A percentile compares a stretch with the other conserved stretches of the same genome.
Conservation (phyloP, 768 basidiomycete genomes). For the Amanita muscaria region DNA sequence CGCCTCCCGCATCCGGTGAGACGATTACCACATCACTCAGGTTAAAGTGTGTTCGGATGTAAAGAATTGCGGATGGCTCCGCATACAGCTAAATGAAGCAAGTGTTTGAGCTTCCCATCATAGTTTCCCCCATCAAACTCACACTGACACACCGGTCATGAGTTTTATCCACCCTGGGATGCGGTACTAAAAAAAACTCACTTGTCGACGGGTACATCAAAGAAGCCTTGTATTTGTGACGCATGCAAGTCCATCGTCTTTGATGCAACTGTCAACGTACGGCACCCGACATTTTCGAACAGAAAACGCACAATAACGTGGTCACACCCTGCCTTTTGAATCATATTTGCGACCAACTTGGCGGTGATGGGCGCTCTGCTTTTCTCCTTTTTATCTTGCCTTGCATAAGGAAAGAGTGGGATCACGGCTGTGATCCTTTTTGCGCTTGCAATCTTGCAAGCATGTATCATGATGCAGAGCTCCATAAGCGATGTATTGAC, state of each 20-base stretch:
- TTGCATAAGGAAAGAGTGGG: slow-evolving; percentile 92
- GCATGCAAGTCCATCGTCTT: slow-evolving; percentile 99
- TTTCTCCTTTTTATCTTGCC: slow-evolving; percentile 99
- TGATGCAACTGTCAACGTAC: slow-evolving; percentile 10
- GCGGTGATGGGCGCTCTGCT: slow-evolving; percentile 96
- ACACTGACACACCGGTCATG: slow-evolving; percentile 13
- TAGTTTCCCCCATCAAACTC: slow-evolving; percentile 8
- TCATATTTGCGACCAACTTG: slow-evolving; percentile 97
- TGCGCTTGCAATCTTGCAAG: slow-evolving; percentile 98
- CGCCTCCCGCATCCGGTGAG: slow-evolving; percentile 96
- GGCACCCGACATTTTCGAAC: background rate
- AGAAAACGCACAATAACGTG: slow-evolving; percentile 80
- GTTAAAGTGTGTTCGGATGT: slow-evolving; percentile 89
- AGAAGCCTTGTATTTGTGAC: slow-evolving; percentile 98
- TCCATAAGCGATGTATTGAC: slow-evolving; percentile 97
- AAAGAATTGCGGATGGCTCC: slow-evolving; percentile 90
- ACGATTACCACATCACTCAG: slow-evolving; percentile 86
- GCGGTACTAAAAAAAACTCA: slow-evolving; percentile 41
- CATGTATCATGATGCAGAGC: slow-evolving; percentile 97
- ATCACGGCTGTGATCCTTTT: slow-evolving; percentile 98
- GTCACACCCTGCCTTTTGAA: slow-evolving; percentile 87
- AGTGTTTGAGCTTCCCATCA: background rate
- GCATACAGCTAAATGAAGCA: slow-evolving; percentile 66
- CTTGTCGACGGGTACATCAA: slow-evolving; percentile 99
- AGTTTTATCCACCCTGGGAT: slow-evolving; percentile 6